Evolutionary conservation across 2,329 filamentous ascomycete genomes (phyloP).

Genomic region (Teratosphaeria nubilosa): DNA sequence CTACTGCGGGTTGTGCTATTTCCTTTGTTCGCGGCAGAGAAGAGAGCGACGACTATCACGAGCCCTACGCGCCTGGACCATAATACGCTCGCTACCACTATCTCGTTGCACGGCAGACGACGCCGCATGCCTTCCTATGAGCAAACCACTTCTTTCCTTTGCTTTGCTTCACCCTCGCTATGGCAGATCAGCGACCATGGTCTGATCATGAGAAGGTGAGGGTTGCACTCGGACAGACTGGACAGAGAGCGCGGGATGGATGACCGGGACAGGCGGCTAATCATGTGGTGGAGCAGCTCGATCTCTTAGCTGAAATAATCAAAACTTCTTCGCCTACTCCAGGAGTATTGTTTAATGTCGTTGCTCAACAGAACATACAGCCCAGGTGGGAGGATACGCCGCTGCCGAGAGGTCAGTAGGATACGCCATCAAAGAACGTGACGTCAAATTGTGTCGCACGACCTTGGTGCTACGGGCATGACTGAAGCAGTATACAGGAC

Average conservation of each 20-base stretch:
- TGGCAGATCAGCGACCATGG: slow-evolving; percentile 36
- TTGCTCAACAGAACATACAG: slow-evolving; percentile 33
- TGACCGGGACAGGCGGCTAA: slow-evolving; percentile 8
- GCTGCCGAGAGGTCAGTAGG: slow-evolving; percentile 38
- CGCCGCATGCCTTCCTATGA: slow-evolving; percentile 22
- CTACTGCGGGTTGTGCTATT: slow-evolving; percentile 1
- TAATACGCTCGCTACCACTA: slow-evolving; percentile 3
- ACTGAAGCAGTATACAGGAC: slow-evolving; percentile 16
- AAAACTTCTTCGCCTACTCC: slow-evolving; percentile 37
- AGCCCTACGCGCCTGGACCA: slow-evolving; percentile 7
- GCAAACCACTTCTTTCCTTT: slow-evolving; percentile 16
- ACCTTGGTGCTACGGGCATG: neutral
- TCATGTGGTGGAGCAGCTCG: slow-evolving; percentile 16
- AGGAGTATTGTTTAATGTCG: slow-evolving; percentile 33
- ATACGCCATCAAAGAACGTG: neutral
- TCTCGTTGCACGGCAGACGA: slow-evolving; percentile 13
- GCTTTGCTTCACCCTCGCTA: slow-evolving; percentile 26
- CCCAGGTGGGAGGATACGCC: slow-evolving; percentile 41
- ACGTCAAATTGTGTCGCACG: neutral
- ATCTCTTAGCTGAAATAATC: slow-evolving; percentile 43
- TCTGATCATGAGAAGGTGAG: slow-evolving; percentile 39
- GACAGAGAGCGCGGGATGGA: neutral
- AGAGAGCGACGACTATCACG: slow-evolving; percentile 5
- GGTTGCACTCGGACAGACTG: slow-evolving; percentile 2
- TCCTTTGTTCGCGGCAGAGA: slow-evolving; percentile 6